Evolutionary conservation across 2,329 filamentous ascomycete species (phyloP), one percentile per base, ranked within the genome.

Genomic region (Elsinoe fawcettii): DNA sequence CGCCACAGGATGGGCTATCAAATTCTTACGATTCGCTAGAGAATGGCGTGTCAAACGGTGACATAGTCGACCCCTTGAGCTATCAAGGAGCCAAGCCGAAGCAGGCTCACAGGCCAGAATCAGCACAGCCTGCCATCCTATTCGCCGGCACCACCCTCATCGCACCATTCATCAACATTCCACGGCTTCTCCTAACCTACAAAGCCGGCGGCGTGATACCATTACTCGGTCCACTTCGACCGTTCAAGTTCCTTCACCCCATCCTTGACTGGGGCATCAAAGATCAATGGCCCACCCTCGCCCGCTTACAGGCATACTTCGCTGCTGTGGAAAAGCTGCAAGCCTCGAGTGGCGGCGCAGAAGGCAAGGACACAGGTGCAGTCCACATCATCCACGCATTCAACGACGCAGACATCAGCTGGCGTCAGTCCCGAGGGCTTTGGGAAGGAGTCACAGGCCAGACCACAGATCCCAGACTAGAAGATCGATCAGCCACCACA

Each of bases 121-220:
- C 49, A 14, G 6, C 51, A 1, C 51, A 27, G 23, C 11, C 2
- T 9, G 14, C 14, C 2, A 64, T 83, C 44, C 82, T 87, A 25
- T 95, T 95, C 65, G 90, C 88, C 0, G 87, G 87, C 14, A 77
- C 95, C 2, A 76, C 96, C 20, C 80, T 96, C 11, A 81, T 95
- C 3, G 85, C 90, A 0, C 83, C 85, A 1, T 96, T 96, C 74
- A 86, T 84, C 54, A 85, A 83, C 59, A 71, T 96, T 5, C 81
- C 86, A 1, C 80, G 79, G 8, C 80, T 97, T 60, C 77, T 96
- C 5, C 77, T 86, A 8, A 85, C 82, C 11, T 97, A 96, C 70
- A 83, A 84, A 20, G 83, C 93, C 36, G 84, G 79, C n/a, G 92
- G 91, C 1, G 67, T 87, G 3, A 74, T 96, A 14, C 90, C 91